A percentile compares a stretch with the other conserved stretches of the same genome.
Evolutionary conservation across 2,329 filamentous ascomycete genomes (phyloP).

Genomic region (Dactylonectria estremocensis): DNA sequence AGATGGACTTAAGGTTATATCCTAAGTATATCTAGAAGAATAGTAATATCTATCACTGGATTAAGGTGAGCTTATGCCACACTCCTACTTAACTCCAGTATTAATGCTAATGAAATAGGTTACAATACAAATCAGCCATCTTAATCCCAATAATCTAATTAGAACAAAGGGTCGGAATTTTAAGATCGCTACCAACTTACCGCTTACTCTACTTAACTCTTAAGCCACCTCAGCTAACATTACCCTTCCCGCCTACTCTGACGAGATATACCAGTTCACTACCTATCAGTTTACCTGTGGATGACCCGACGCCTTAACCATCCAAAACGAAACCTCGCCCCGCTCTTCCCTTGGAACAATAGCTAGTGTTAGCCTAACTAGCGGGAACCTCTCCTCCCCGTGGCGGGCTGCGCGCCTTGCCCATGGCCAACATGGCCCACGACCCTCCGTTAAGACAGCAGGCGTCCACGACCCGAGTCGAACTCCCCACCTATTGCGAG

Average conservation of each 20-base stretch:
- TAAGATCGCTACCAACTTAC: constrained; percentile 96
- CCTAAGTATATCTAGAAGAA: constrained; percentile 96
- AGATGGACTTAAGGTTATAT: constrained; percentile 77
- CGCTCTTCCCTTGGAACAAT: constrained; percentile 72
- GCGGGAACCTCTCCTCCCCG: constrained; percentile 58
- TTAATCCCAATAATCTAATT: constrained; percentile 82
- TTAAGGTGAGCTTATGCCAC: constrained; percentile 79
- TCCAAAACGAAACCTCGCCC: constrained; percentile 74
- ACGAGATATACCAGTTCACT: constrained; percentile 65
- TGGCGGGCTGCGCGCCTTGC: constrained; percentile 70
- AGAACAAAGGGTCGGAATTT: constrained; percentile 86
- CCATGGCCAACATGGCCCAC: too few species aligned
- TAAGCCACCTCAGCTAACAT: constrained; percentile 94
- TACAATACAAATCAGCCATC: constrained; percentile 90
- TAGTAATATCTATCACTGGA: constrained; percentile 96
- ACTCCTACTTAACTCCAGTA: not conserved
- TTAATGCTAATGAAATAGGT: constrained; percentile 68
- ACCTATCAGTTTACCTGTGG: constrained; percentile 64
- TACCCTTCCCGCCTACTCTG: constrained; percentile 82
- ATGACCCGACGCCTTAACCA: constrained; percentile 67
- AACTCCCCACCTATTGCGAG: constrained; percentile 87
- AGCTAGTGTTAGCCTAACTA: constrained; percentile 55
- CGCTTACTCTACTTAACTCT: constrained; percentile 93
- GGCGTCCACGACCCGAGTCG: constrained; percentile 64
- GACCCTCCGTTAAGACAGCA: too few species aligned